These are phyloP conservation scores for Sclerotinia subarctica DNA, from an alignment of 2,329 filamentous ascomycete species.

Conservation along the genomic window DNA sequence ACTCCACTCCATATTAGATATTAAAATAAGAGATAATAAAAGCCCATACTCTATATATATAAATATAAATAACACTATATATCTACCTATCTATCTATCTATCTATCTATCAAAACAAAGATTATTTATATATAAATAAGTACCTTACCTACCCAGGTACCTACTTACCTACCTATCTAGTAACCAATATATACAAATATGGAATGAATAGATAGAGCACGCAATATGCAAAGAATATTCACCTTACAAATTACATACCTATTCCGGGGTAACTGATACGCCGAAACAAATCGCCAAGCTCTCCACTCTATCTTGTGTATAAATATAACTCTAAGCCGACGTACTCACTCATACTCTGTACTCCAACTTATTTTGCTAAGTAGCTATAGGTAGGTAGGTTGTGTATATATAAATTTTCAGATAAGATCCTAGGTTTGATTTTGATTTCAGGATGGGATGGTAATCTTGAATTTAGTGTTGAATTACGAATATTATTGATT, in stretches of 20 bases:
- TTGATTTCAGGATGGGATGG: neutral
- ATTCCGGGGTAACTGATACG: neutral
- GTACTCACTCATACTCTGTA: neutral
- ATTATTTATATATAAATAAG: too few species aligned
- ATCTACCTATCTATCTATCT: too few species aligned
- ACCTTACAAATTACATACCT: neutral
- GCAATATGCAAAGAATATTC: conserved; percentile 17
- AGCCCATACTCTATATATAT: too few species aligned
- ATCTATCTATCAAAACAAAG: too few species aligned
- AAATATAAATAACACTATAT: too few species aligned
- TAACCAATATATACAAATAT: neutral
- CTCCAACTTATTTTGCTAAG: too few species aligned
- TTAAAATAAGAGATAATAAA: too few species aligned
- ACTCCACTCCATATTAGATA: too few species aligned
- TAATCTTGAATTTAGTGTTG: too few species aligned
- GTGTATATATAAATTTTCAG: neutral
- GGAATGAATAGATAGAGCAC: conserved; percentile 1
- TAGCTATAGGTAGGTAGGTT: too few species aligned
- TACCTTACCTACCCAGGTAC: too few species aligned
- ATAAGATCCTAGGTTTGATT: neutral
- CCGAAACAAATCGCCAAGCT: neutral
- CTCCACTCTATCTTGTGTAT: neutral
- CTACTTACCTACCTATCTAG: too few species aligned
- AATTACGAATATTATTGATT: neutral
- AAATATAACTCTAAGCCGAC: neutral